Percentiles rank a stretch among this genome's conserved stretches.
phyloP scores from a whole-genome alignment of 305 asterid genomes.

The Rubia peregrina region DNA sequence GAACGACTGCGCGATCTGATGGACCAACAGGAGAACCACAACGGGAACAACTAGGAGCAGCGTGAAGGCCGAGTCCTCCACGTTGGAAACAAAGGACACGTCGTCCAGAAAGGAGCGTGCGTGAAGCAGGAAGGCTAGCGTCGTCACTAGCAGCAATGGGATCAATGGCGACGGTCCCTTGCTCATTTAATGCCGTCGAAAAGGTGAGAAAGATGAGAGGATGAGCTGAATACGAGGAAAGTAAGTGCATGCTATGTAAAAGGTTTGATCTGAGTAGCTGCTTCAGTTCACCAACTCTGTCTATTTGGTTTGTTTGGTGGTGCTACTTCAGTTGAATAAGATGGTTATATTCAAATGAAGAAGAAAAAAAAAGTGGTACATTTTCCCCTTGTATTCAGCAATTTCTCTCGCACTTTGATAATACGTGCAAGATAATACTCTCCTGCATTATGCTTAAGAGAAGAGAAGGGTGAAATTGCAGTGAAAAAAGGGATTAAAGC shows the following conservation, averaged over 20 bases:
- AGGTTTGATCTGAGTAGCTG: constrained; percentile 6
- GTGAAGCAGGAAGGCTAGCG: constrained; percentile 49
- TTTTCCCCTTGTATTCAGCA: background rate
- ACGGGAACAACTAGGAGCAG: constrained; percentile 34
- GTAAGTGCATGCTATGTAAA: background rate
- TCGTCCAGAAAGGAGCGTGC: constrained; percentile 26
- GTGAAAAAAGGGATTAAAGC: constrained; percentile 3
- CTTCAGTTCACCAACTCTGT: constrained; percentile 18
- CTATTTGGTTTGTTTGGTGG: constrained; percentile 10
- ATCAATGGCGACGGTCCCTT: no score
- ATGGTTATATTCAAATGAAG: background rate
- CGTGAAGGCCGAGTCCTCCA: constrained; percentile 34
- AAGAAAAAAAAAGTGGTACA: background rate
- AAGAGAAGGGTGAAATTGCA: constrained; percentile 9
- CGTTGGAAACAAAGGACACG: constrained; percentile 32
- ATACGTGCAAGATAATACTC: background rate
- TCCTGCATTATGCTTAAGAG: background rate
- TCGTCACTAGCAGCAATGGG: constrained; percentile 16
- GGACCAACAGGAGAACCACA: constrained; percentile 30
- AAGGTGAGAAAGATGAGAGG: background rate
- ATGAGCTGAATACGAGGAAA: background rate
- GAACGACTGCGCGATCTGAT: constrained; percentile 31
- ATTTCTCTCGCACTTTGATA: background rate
- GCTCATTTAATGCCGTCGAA: background rate
- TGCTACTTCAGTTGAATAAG: constrained; percentile 3